These are phyloP conservation scores for Saturnispora besseyi DNA, from an alignment of 805 yeast species.

Conservation along the genomic window DNA sequence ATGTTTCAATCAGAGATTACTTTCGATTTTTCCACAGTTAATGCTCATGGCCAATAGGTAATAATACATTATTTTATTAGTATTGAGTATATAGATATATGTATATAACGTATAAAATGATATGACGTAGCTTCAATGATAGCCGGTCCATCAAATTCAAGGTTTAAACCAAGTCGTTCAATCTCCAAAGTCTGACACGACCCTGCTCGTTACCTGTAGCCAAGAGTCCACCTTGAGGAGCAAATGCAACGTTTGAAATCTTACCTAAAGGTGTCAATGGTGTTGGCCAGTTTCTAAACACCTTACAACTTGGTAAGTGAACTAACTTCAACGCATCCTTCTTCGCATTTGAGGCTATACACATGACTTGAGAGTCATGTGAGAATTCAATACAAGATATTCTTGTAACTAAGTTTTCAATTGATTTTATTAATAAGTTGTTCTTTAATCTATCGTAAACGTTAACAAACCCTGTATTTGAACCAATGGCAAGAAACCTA, in stretches of 20 bases:
- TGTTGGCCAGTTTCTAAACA: conserved; percentile 95
- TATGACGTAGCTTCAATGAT: neutral
- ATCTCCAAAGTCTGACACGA: conserved; percentile 76
- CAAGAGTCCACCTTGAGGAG: conserved; percentile 73
- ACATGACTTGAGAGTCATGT: conserved; percentile 81
- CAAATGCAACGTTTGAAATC: conserved; percentile 71
- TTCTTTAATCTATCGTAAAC: conserved; percentile 53
- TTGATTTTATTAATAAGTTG: conserved; percentile 48
- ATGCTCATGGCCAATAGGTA: neutral
- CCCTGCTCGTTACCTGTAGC: conserved; percentile 91
- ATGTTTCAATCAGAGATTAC: neutral
- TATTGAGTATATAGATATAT: neutral
- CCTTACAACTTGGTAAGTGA: conserved; percentile 80
- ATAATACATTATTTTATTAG: neutral
- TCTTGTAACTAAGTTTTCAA: conserved; percentile 77
- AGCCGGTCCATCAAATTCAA: neutral
- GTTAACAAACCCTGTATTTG: conserved; percentile 81
- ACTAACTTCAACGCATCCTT: conserved; percentile 81
- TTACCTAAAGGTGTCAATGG: conserved; percentile 94
- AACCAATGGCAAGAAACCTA: conserved; percentile 85
- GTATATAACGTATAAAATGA: neutral
- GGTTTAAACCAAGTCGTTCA: conserved; percentile 22
- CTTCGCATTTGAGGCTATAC: conserved; percentile 76
- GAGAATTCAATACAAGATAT: conserved; percentile 67
- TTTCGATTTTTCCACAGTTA: neutral